These are phyloP conservation scores for Plasmodium sp. DNA, from an alignment of 169 alveolate species.

Conservation along the genomic window DNA sequence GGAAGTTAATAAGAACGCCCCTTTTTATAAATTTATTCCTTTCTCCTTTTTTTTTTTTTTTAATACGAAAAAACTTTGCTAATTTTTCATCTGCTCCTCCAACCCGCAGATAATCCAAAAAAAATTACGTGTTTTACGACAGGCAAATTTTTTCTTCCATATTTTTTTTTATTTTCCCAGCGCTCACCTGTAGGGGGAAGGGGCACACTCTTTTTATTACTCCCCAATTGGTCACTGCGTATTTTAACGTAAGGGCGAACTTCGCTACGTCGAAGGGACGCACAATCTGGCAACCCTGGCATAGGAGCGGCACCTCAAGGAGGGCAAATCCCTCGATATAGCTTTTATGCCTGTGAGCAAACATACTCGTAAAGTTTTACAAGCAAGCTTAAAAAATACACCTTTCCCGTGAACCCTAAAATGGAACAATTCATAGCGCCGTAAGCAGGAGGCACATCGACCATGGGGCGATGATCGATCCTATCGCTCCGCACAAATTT, in stretches of 20 bases:
- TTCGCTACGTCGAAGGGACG: background rate
- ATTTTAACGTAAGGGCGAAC: background rate
- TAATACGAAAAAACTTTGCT: background rate
- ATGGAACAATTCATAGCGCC: slow-evolving; percentile 74
- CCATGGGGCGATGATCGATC: background rate
- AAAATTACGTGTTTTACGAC: slow-evolving; percentile 2
- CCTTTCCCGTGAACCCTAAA: background rate
- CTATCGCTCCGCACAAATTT: background rate
- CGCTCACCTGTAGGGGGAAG: background rate
- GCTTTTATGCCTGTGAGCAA: background rate
- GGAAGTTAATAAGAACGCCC: background rate
- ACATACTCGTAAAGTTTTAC: background rate
- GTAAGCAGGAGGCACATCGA: slow-evolving; percentile 19
- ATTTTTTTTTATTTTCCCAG: background rate
- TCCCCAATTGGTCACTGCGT: background rate
- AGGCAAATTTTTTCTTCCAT: background rate
- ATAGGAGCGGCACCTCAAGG: background rate
- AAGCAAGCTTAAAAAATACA: background rate
- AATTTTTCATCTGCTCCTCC: background rate
- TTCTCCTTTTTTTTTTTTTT: background rate
- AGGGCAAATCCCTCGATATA: background rate
- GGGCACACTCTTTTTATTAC: background rate
- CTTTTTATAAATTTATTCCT: background rate
- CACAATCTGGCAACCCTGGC: background rate
- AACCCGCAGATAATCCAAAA: background rate